Base-by-base conservation (phyloP, 108 stramenopile genomes). In the Parietichytrium sp. region DNA sequence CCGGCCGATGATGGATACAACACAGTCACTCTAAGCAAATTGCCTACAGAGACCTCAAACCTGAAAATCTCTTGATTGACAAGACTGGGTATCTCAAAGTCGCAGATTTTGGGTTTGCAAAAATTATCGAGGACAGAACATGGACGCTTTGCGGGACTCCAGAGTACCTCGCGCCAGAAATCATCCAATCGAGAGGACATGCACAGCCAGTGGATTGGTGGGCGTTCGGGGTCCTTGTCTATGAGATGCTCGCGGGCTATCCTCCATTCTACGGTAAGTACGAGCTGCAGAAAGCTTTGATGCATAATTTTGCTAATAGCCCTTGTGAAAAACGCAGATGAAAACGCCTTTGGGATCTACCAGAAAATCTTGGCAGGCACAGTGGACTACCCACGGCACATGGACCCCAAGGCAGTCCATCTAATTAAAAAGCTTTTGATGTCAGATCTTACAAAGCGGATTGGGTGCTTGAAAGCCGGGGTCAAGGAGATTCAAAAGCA, bases 141-240 rank as follows among this genome's bases (percentile, higher is more conserved):
- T 89, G 72, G 51, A 90, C 90, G 36, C 85, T 88, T 27, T 90
- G 90, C 79, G 90, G 90, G 2, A 90, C 90, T 4, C 90, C 90
- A 27, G 90, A 90, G 78, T 90, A 90, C 86, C 86, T 88, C 29
- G 90, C 90, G 3, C 89, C 90, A 10, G 98, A 98, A 83, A 96
- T 97, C 47, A 97, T 90, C 27, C 85, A 86, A 86, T 82, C 54
- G 48, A 83, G 86, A 47, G 89, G 89, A 0, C 88, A 90, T 79
- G 89, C 87, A 25, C 51, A 82, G 23, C 49, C 72, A 27, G 89
- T 89, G 31, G 89, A 90, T 78, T 90, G 88, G 87, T 90, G 89
- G 89, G 88, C 87, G 4, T 82, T 90, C 10, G 89, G 89, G 12
- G 83, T 88, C 2, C 85, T 90, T 15, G 83, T 90, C 78, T 89